Percentiles rank a stretch among this genome's conserved stretches.
Evolutionary conservation across 495 filamentous ascomycete genomes (phyloP).

Genomic region (Cairneyella variabilis): DNA sequence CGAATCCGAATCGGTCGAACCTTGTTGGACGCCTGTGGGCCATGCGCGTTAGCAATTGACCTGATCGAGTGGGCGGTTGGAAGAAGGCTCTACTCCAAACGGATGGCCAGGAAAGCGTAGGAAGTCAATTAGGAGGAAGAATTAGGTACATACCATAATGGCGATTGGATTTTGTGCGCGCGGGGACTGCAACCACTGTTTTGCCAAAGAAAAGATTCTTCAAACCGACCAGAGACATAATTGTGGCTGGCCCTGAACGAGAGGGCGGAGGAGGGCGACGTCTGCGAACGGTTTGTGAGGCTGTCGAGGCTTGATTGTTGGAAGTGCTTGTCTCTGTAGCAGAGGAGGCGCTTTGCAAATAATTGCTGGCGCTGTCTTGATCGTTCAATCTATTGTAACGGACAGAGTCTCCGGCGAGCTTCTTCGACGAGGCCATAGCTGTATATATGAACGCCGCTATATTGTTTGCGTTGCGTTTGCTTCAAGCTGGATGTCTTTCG

Average conservation of each 20-base stretch:
- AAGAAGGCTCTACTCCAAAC: background rate
- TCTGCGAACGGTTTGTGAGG: constrained; percentile 6
- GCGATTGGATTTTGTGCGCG: background rate
- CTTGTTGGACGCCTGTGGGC: background rate
- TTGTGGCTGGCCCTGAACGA: constrained; percentile 14
- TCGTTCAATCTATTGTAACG: constrained; percentile 3
- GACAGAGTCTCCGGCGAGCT: constrained; percentile 1
- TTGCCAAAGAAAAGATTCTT: constrained; percentile 26
- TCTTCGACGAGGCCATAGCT: constrained; percentile 9
- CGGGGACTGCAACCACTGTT: constrained; percentile 12
- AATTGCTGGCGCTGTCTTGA: background rate
- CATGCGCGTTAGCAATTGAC: background rate
- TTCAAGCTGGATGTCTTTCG: background rate
- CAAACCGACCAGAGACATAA: constrained; percentile 24
- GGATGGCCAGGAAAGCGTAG: background rate
- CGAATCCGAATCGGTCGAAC: background rate
- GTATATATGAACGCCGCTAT: background rate
- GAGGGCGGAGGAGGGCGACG: background rate
- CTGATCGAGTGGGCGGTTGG: background rate
- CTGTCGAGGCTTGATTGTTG: background rate
- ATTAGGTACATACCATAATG: constrained; percentile 3
- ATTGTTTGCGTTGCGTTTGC: background rate
- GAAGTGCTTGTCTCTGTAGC: background rate
- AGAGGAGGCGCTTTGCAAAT: background rate
- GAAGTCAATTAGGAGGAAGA: too few species aligned